A percentile compares a stretch with the other conserved stretches of the same genome.
phyloP scores from a whole-genome alignment of 1,139 yeast species.

The Hansenula lynferdii region DNA sequence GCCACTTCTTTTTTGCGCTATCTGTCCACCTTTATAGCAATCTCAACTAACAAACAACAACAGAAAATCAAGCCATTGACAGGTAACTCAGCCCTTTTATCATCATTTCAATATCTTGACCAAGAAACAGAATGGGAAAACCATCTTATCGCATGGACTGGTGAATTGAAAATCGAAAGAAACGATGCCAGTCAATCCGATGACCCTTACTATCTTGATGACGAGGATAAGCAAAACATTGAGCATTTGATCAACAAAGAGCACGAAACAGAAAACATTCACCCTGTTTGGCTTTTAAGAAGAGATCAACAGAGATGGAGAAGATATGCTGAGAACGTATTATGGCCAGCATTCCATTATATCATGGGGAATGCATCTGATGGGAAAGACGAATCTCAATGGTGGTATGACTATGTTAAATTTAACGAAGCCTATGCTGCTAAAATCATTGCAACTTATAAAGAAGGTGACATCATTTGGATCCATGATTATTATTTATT shows the following conservation, averaged over 20 bases:
- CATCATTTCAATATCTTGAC: conserved; percentile 63
- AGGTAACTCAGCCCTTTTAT: conserved; percentile 82
- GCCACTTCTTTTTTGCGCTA: too few species aligned
- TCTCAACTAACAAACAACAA: conserved; percentile 6
- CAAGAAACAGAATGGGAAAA: conserved; percentile 80
- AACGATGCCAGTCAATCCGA: conserved; percentile 18
- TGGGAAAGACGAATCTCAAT: conserved; percentile 65
- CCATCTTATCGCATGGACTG: conserved; percentile 93
- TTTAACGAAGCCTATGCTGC: conserved; percentile 89
- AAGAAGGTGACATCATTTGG: conserved; percentile 93
- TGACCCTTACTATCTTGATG: conserved; percentile 60
- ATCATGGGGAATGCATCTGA: conserved; percentile 69
- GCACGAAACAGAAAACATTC: conserved; percentile 48
- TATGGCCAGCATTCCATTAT: conserved; percentile 96
- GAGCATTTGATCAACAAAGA: conserved; percentile 40
- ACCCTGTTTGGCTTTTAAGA: conserved; percentile 83
- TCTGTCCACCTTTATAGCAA: background rate
- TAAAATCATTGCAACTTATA: conserved; percentile 64
- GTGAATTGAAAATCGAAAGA: conserved; percentile 50
- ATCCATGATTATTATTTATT: conserved; percentile 89
- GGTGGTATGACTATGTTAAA: conserved; percentile 91
- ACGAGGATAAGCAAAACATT: conserved; percentile 46
- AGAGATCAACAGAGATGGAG: conserved; percentile 76
- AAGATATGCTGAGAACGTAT: conserved; percentile 78
- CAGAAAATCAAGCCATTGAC: conserved; percentile 63